These are phyloP conservation scores for Jamesozyma hellenica DNA, from an alignment of 805 yeast genomes.

Conservation along the genomic window DNA sequence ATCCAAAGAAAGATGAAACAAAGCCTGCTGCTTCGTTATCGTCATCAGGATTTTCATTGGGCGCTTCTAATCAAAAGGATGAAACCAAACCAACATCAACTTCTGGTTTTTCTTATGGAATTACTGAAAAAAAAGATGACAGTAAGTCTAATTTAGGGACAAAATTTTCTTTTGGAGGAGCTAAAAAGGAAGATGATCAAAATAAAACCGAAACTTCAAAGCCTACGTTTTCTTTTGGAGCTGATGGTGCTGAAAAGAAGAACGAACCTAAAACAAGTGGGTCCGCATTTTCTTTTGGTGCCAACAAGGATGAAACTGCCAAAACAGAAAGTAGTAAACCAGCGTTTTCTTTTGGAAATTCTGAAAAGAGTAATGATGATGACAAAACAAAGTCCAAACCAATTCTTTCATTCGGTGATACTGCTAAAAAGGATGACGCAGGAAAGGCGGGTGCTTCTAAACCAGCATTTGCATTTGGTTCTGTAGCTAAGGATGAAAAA, in stretches of 20 bases:
- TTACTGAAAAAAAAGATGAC: slow-evolving; percentile 1
- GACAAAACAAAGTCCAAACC: slow-evolving; percentile 18
- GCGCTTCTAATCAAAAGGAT: slow-evolving; percentile 8
- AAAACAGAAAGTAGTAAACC: slow-evolving; percentile 10
- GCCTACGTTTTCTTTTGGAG: slow-evolving; percentile 6
- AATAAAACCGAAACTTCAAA: slow-evolving; percentile 7
- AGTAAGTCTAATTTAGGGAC: slow-evolving; percentile 4
- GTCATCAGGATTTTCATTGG: slow-evolving; percentile 11
- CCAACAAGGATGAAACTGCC: slow-evolving; percentile 1
- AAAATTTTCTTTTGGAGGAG: slow-evolving; percentile 11
- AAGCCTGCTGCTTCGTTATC: slow-evolving; percentile 6
- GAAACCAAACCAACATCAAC: slow-evolving; percentile 3
- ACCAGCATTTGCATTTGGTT: slow-evolving; percentile 18
- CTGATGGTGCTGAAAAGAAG: not conserved
- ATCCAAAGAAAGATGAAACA: not conserved
- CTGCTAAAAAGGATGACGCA: slow-evolving; percentile 1
- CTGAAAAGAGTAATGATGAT: slow-evolving; percentile 1
- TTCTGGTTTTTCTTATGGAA: slow-evolving; percentile 8
- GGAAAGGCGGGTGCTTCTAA: slow-evolving; percentile 2
- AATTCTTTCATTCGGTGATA: slow-evolving; percentile 1
- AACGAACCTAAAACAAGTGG: not conserved
- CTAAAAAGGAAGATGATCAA: slow-evolving; percentile 1
- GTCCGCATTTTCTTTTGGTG: slow-evolving; percentile 16
- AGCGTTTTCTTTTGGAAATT: slow-evolving; percentile 2
- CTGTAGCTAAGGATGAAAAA: slow-evolving; percentile 3